A percentile compares a stretch with the other conserved stretches of the same genome.
Evolutionary conservation across 2,329 filamentous ascomycete species (phyloP).

Genomic region (Gremmenia infestans): DNA sequence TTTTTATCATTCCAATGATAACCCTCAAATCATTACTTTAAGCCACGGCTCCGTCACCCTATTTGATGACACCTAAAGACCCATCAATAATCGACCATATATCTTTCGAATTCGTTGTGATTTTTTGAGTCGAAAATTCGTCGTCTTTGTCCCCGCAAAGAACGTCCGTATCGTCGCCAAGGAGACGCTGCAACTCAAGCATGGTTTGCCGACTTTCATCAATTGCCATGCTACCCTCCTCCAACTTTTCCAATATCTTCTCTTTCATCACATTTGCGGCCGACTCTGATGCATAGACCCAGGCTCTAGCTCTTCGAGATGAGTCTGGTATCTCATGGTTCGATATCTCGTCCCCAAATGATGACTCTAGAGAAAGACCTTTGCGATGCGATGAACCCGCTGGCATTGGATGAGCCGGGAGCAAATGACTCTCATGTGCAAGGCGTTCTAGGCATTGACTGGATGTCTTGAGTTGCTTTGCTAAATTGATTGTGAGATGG

Average conservation of each 20-base stretch:
- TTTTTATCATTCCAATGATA: not conserved
- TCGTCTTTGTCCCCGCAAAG: not conserved
- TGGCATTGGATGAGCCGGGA: conserved; percentile 47
- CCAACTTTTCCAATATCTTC: conserved; percentile 53
- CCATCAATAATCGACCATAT: conserved; percentile 31
- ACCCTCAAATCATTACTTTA: not conserved
- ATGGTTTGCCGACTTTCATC: conserved; percentile 47
- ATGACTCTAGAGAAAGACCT: conserved; percentile 23
- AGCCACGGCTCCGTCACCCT: conserved; percentile 4
- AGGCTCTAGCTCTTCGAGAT: conserved; percentile 45
- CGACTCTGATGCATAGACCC: conserved; percentile 56
- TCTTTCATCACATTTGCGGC: conserved; percentile 56
- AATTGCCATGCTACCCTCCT: conserved; percentile 52
- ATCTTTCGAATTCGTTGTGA: conserved; percentile 10
- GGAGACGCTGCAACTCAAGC: conserved; percentile 44
- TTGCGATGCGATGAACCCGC: conserved; percentile 22
- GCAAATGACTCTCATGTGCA: conserved; percentile 57
- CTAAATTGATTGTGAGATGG: conserved; percentile 46
- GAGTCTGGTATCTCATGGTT: conserved; percentile 37
- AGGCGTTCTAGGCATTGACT: conserved; percentile 48
- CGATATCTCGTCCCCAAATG: conserved; percentile 41
- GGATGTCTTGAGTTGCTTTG: conserved; percentile 47
- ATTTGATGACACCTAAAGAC: conserved; percentile 28
- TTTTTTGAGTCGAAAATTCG: not conserved
- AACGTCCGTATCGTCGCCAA: conserved; percentile 32